Evolutionary conservation across 805 yeast species (phyloP).

Genomic region (Candida ortonii): DNA sequence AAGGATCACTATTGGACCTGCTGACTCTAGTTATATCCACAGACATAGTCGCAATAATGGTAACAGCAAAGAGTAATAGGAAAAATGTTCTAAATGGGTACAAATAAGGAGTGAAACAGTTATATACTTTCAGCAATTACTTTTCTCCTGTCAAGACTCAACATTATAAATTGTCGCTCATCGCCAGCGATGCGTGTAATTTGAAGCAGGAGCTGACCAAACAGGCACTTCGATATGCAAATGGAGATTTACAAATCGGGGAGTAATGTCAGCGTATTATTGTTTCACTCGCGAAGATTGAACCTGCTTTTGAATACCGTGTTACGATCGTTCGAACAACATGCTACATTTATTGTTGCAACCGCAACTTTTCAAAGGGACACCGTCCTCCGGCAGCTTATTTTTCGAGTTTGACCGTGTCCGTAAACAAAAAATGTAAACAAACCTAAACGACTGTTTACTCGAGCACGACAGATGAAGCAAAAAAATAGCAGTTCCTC

Average conservation of each 20-base stretch:
- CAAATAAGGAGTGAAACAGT: too few species aligned
- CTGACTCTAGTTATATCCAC: slow-evolving; percentile 22
- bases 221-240: slow-evolving; percentile 3
- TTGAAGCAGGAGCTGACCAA: slow-evolving; percentile 3
- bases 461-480: too few species aligned
- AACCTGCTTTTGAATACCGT: too few species aligned
- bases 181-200: slow-evolving; percentile 7
- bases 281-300: too few species aligned
- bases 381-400: neutral
- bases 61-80: too few species aligned
- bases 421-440: slow-evolving; percentile 8
- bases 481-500: too few species aligned
- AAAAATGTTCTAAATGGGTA: too few species aligned
- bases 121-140: too few species aligned
- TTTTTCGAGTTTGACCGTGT: slow-evolving; percentile 3
- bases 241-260: slow-evolving; percentile 1
- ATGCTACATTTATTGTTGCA: neutral
- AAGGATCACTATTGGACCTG: slow-evolving; percentile 27
- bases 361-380: neutral
- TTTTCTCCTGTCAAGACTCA: slow-evolving; percentile 7
- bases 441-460: too few species aligned
- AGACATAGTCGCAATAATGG: too few species aligned
- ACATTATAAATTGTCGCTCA: slow-evolving; percentile 4
- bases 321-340: neutral
- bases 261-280: slow-evolving; percentile 7